phyloP scores from a whole-genome alignment of 108 stramenopile genomes.

The Epithemia pelagica region DNA sequence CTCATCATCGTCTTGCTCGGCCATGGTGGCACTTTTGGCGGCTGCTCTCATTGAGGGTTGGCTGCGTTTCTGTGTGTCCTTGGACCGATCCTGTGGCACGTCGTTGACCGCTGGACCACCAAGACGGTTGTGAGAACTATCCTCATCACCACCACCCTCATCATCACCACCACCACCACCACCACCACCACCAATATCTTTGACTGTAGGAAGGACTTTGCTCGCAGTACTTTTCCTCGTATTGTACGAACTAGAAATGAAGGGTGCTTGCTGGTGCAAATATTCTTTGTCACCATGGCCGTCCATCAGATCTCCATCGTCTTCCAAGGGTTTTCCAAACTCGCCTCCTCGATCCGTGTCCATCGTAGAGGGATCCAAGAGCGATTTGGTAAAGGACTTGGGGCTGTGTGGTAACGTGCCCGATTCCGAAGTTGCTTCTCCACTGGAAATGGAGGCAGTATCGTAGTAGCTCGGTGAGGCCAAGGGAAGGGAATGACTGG shows the following conservation, averaged over 20 bases:
- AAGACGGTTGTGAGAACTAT: too few relatives aligned
- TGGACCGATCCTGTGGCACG: too few relatives aligned
- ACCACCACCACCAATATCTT: neutral
- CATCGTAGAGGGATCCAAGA: neutral
- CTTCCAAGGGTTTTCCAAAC: neutral
- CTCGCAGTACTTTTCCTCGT: neutral
- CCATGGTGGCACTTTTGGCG: neutral
- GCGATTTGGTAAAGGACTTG: neutral
- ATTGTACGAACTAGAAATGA: neutral
- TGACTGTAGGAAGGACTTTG: neutral
- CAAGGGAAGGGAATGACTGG: neutral
- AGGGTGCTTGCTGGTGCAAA: neutral
- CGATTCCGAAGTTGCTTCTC: neutral
- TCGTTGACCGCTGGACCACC: too few relatives aligned
- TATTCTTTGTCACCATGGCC: neutral
- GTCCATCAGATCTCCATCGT: neutral
- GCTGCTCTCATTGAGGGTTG: neutral
- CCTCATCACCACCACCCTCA: neutral
- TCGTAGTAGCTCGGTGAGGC: neutral
- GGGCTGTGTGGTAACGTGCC: neutral
- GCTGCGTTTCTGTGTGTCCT: too few relatives aligned
- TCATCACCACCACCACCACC: neutral
- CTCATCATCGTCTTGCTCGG: neutral
- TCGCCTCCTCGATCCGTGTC: too few relatives aligned
- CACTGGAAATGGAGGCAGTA: neutral